Evolutionary conservation across 352 stramenopile species (phyloP).

Genomic region (Aphanomyces stellatus): DNA sequence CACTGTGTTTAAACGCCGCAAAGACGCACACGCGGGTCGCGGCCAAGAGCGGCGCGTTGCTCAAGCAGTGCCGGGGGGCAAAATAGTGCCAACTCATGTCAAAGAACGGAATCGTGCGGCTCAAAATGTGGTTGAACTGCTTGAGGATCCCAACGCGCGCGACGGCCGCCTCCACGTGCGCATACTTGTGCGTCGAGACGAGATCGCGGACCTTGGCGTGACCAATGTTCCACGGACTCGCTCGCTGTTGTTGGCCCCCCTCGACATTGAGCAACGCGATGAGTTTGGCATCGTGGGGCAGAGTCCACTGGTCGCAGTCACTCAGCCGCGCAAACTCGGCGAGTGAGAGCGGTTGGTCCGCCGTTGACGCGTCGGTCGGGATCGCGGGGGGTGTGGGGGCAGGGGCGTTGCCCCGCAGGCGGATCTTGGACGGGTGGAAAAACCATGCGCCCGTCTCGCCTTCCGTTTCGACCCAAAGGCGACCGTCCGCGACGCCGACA

Average conservation of each 20-base stretch:
- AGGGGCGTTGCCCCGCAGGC: conserved; percentile 8
- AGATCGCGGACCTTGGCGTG: conserved; percentile 17
- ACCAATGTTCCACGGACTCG: conserved; percentile 16
- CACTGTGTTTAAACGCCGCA: conserved; percentile 61
- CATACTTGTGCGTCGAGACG: neutral
- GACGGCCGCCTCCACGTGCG: conserved; percentile 26
- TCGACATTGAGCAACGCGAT: conserved; percentile 3
- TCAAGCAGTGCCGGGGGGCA: conserved; percentile 19
- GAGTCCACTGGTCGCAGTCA: conserved; percentile 15
- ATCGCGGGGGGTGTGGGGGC: conserved; percentile 1
- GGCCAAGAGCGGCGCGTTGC: conserved; percentile 32
- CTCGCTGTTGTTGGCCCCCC: neutral
- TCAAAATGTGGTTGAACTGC: conserved; percentile 67
- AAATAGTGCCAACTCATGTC: conserved; percentile 78
- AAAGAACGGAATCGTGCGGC: conserved; percentile 59
- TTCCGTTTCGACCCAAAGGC: conserved; percentile 78
- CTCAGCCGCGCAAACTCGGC: neutral
- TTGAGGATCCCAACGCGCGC: conserved; percentile 56
- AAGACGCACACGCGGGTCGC: conserved; percentile 66
- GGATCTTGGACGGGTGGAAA: conserved; percentile 59
- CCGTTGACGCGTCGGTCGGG: neutral
- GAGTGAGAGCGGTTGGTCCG: neutral
- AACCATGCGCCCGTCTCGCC: conserved; percentile 70
- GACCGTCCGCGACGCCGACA: conserved; percentile 42
- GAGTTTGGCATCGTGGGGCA: conserved; percentile 13